These are phyloP conservation scores for Digitaria exilis DNA, from an alignment of 202 grass and related monocot genomes.

Conservation along the genomic window DNA sequence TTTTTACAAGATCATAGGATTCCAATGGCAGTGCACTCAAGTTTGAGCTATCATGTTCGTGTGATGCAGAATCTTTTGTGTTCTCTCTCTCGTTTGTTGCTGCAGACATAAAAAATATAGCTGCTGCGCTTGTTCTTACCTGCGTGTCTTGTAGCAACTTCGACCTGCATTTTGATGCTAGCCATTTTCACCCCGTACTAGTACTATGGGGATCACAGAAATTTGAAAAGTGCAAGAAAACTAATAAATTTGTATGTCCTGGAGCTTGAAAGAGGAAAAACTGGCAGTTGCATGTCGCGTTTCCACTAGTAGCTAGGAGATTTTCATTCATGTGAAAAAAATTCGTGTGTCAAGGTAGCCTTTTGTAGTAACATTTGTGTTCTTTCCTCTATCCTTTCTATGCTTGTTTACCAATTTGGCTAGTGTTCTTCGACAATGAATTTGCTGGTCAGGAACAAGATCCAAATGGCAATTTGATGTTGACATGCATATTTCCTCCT, in stretches of 20 bases:
- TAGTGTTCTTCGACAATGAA: not conserved
- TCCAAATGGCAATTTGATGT: conserved; percentile 1
- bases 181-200: conserved; percentile 18
- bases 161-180: conserved; percentile 37
- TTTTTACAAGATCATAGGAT: conserved; percentile 53
- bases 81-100: conserved; percentile 20
- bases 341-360: not conserved
- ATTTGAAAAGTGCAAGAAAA: not conserved
- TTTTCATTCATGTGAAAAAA: conserved; percentile 16
- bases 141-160: conserved; percentile 53
- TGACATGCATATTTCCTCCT: not conserved
- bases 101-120: conserved; percentile 25
- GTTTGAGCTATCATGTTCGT: conserved; percentile 45
- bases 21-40: conserved; percentile 44
- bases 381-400: conserved; percentile 1
- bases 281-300: not conserved
- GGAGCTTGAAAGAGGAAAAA: not conserved
- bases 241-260: not conserved
- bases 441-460: not conserved
- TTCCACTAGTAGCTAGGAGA: conserved; percentile 7
- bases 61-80: conserved; percentile 54
- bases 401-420: not conserved
- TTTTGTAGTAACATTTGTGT: not conserved
- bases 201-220: not conserved
- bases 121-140: conserved; percentile 49